phyloP scores from a whole-genome alignment of 2,329 filamentous ascomycete genomes.

The Hypoxylon sp. region DNA sequence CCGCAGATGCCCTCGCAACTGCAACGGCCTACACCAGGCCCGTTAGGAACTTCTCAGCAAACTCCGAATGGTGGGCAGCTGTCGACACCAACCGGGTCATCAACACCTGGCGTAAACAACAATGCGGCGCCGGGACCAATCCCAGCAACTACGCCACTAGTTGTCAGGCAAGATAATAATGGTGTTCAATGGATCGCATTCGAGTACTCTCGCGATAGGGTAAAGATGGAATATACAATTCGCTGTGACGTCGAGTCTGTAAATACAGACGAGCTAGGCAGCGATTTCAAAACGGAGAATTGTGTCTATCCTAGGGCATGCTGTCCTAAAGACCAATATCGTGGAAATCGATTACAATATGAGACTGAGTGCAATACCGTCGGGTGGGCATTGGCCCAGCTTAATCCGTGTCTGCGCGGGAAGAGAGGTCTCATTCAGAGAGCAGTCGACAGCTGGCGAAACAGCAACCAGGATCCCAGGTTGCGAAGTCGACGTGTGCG shows the following conservation, averaged over 20 bases:
- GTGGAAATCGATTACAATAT: conserved; percentile 94
- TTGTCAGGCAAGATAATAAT: conserved; percentile 94
- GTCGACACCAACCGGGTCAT: conserved; percentile 63
- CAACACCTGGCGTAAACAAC: conserved; percentile 76
- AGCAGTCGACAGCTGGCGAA: conserved; percentile 98
- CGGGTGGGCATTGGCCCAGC: conserved; percentile 97
- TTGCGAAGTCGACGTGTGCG: conserved; percentile 92
- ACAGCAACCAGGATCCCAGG: conserved; percentile 96
- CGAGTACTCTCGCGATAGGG: conserved; percentile 95
- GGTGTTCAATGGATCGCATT: conserved; percentile 99
- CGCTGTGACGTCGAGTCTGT: conserved; percentile 98
- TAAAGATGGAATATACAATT: conserved; percentile 99
- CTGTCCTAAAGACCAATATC: conserved; percentile 95
- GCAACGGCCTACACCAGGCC: conserved; percentile 69
- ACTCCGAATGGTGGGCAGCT: conserved; percentile 62
- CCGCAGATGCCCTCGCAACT: conserved; percentile 73
- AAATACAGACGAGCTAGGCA: conserved; percentile 85
- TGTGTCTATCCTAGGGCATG: conserved; percentile 97
- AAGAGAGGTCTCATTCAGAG: conserved; percentile 97
- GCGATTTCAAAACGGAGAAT: conserved; percentile 97
- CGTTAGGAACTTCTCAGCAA: conserved; percentile 63
- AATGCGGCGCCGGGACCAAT: conserved; percentile 97
- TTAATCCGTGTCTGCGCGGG: conserved; percentile 91
- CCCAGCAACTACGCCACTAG: conserved; percentile 93
- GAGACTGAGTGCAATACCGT: conserved; percentile 99